phyloP scores from a whole-genome alignment of 495 filamentous ascomycete genomes.

The Trichoderma parareesei region DNA sequence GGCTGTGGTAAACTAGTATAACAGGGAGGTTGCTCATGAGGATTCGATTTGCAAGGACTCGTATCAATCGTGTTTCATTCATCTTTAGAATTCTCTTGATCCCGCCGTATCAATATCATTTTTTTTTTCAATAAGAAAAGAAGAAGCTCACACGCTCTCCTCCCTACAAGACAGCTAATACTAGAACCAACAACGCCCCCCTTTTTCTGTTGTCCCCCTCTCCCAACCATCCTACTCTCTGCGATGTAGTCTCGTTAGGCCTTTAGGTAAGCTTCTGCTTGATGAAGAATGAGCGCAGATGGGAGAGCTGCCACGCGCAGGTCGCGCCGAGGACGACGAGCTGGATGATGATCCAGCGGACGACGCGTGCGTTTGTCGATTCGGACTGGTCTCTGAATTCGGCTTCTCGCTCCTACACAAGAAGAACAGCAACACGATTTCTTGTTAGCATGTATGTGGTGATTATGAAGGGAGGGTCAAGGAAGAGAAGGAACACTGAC shows the following conservation, averaged over 20 bases:
- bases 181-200: background rate
- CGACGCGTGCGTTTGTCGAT: conserved; percentile 82
- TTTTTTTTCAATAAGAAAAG: too few relatives aligned
- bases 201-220: too few relatives aligned
- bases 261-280: conserved; percentile 86
- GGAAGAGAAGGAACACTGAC: conserved; percentile 44
- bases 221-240: too few relatives aligned
- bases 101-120: too few relatives aligned
- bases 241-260: background rate
- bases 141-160: too few relatives aligned
- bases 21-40: background rate
- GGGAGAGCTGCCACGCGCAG: conserved; percentile 95
- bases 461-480: background rate
- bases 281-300: conserved; percentile 95
- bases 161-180: too few relatives aligned
- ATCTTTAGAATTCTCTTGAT: too few relatives aligned
- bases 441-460: conserved; percentile 13
- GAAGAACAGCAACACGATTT: too few relatives aligned
- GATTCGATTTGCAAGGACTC: background rate
- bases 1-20: too few relatives aligned
- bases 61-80: too few relatives aligned
- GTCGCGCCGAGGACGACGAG: conserved; percentile 79
- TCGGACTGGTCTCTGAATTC: conserved; percentile 98
- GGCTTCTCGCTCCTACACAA: conserved; percentile 81
- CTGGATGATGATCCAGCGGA: conserved; percentile 91